These are phyloP conservation scores for Geotrichum restrictum DNA, from an alignment of 1,139 yeast genomes.

Conservation along the genomic window DNA sequence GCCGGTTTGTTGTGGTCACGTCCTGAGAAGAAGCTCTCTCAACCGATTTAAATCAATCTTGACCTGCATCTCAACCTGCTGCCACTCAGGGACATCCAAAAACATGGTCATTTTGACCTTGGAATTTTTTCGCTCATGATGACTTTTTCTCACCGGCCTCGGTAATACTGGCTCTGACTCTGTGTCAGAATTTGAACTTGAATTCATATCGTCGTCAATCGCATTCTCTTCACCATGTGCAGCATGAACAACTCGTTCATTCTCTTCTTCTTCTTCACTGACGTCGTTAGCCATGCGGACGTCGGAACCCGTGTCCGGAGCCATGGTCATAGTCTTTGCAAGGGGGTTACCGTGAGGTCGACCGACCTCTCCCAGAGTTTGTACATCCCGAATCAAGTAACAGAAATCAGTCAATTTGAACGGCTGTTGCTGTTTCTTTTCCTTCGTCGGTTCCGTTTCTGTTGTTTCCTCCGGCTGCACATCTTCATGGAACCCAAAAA, in stretches of 20 bases:
- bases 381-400: constrained; percentile 1
- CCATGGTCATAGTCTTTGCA: neutral
- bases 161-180: neutral
- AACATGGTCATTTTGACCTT: constrained; percentile 3
- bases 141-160: too few species aligned
- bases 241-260: too few species aligned
- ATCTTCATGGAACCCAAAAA: constrained; percentile 5
- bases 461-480: too few species aligned
- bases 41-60: constrained; percentile 4
- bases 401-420: constrained; percentile 6
- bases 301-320: too few species aligned
- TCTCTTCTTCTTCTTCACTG: too few species aligned
- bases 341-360: too few species aligned
- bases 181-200: neutral
- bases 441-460: too few species aligned
- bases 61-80: constrained; percentile 6
- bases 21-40: neutral
- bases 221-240: neutral
- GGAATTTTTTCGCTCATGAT: neutral
- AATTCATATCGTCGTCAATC: neutral
- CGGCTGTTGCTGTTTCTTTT: too few species aligned
- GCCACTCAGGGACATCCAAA: constrained; percentile 9
- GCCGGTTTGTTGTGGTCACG: neutral
- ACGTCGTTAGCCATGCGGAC: neutral
- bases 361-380: neutral